A percentile compares a stretch with the other conserved stretches of the same genome.
Evolutionary conservation across 305 asterid species (phyloP).

Genomic region (Salvia sclarea): DNA sequence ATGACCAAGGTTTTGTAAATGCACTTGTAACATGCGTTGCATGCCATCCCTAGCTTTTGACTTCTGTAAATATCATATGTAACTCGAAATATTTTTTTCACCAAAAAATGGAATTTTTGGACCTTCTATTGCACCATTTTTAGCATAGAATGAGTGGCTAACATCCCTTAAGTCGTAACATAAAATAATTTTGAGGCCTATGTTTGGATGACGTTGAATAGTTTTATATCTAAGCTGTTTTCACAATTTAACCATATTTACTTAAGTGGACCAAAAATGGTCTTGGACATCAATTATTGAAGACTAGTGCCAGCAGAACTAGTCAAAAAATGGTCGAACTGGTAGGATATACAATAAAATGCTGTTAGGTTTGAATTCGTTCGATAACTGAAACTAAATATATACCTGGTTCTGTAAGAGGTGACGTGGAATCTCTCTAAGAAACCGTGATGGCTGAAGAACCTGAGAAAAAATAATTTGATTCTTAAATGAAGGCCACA

Average conservation of each 20-base stretch:
- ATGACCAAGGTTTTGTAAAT: neutral
- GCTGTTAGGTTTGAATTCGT: neutral
- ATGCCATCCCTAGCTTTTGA: neutral
- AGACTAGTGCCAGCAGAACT: neutral
- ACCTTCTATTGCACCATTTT: neutral
- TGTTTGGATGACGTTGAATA: neutral
- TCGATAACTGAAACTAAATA: slow-evolving; percentile 20
- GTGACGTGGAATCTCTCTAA: slow-evolving; percentile 85
- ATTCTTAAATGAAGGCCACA: slow-evolving; percentile 32
- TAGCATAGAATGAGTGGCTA: neutral
- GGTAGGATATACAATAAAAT: slow-evolving; percentile 1
- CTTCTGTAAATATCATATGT: neutral
- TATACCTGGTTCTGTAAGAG: slow-evolving; percentile 70
- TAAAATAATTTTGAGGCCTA: neutral
- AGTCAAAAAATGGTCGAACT: slow-evolving; percentile 1
- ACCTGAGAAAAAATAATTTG: slow-evolving; percentile 53
- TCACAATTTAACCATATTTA: neutral
- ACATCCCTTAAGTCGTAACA: neutral
- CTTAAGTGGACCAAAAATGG: neutral
- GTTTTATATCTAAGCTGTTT: neutral
- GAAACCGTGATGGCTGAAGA: slow-evolving; percentile 94
- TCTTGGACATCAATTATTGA: slow-evolving; percentile 9
- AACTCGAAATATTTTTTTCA: neutral
- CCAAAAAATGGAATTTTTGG: neutral
- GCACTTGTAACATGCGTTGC: neutral